These are phyloP conservation scores for Bipolaris cookei DNA, from an alignment of 2,329 filamentous ascomycete genomes.

Conservation along the genomic window DNA sequence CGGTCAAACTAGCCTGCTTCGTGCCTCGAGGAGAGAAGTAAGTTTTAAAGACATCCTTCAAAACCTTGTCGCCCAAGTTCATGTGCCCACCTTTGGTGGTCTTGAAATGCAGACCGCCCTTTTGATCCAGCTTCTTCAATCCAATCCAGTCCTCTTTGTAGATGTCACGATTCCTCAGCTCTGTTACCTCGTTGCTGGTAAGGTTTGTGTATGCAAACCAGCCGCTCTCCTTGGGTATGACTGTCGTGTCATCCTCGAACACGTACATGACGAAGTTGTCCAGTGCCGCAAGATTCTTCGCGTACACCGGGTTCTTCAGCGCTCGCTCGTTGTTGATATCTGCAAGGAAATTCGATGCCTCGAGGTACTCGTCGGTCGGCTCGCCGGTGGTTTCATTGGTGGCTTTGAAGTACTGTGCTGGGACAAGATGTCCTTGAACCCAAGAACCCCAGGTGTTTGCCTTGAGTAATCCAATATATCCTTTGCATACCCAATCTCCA, in stretches of 20 bases:
- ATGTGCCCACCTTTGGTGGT: constrained; percentile 81
- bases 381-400: constrained; percentile 63
- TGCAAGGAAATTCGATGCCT: constrained; percentile 84
- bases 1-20: constrained; percentile 13
- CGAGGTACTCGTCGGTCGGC: constrained; percentile 70
- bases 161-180: constrained; percentile 70
- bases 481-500: constrained; percentile 80
- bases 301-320: constrained; percentile 76
- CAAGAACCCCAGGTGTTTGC: constrained; percentile 80
- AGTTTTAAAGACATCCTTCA: constrained; percentile 69
- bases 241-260: constrained; percentile 84
- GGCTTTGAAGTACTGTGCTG: constrained; percentile 93
- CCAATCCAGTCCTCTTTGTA: constrained; percentile 96
- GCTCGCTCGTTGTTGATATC: constrained; percentile 93
- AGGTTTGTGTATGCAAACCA: constrained; percentile 85
- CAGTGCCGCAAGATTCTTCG: constrained; percentile 70
- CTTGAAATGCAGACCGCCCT: constrained; percentile 78
- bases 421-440: constrained; percentile 81
- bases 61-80: constrained; percentile 70
- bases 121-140: constrained; percentile 76
- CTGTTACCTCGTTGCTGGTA: constrained; percentile 66
- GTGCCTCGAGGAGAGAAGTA: constrained; percentile 63
- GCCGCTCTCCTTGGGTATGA: constrained; percentile 85
- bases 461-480: constrained; percentile 77
- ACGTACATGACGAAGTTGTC: constrained; percentile 86